Evolutionary conservation across 148 eudicot species (phyloP), one percentile per base, ranked within the genome.

Genomic region (Amaranthus palmeri): DNA sequence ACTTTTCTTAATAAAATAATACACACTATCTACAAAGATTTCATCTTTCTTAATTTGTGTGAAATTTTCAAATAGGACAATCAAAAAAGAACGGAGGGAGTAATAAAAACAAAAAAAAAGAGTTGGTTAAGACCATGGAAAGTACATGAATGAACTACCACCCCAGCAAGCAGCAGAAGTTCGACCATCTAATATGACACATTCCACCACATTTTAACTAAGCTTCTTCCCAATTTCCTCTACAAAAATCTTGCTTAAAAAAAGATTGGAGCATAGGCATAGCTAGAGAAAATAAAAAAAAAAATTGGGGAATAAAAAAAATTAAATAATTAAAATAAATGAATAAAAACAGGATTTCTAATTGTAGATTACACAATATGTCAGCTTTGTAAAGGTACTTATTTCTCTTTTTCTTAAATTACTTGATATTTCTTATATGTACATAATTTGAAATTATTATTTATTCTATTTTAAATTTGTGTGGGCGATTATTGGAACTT

Each of bases 91-190:
- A n/a, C n/a, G n/a, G n/a, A n/a, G n/a, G n/a, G n/a, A n/a, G n/a
- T n/a, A 25, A 14, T 54, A 10, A 54, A 54, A 73, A 63, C 41
- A n/a, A 4, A 10, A 4, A 10, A 44, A n/a, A 51, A 6, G 60
- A 55, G 78, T 68, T 83, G 60, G 88, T 85, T 85, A 83, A 82
- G 82, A 67, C 84, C 95, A 87, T 84, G 88, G 75, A 78, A 85
- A 79, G 41, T 69, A 81, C 86, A 85, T 89, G 91, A 89, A 61
- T 80, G 46, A 89, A 85, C 89, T 73, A 77, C 88, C 85, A 83
- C 49, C 71, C 63, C 49, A 70, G 67, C 71, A 49, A 79, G 67
- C 60, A 52, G 60, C 77, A 78, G 70, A 58, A 79, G 74, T 67
- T 74, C 61, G 69, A 61, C 74, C 72, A 69, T 65, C 75, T 51